A percentile compares a stretch with the other conserved stretches of the same genome.
phyloP scores from a whole-genome alignment of 2,329 filamentous ascomycete species.

The Leptographium galeiforme region DNA sequence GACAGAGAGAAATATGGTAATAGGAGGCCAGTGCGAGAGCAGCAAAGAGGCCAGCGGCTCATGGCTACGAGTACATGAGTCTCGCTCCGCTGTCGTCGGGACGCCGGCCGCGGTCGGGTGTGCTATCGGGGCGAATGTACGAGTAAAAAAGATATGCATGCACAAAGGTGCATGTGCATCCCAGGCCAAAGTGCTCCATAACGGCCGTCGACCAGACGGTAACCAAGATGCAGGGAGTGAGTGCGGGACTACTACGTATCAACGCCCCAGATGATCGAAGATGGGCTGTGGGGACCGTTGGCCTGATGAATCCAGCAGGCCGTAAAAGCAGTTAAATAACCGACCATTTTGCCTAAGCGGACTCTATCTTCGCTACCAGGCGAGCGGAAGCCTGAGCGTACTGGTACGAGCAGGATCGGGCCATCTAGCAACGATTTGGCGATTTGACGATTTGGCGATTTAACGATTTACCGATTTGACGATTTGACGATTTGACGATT shows the following conservation, averaged over 20 bases:
- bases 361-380: not conserved
- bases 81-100: no score
- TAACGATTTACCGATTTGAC: no score
- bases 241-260: not conserved
- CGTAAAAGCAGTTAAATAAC: not conserved
- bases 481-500: no score
- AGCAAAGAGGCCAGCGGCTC: not conserved
- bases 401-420: not conserved
- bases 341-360: not conserved
- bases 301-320: not conserved
- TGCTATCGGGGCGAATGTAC: no score
- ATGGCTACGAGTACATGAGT: no score
- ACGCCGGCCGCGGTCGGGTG: no score
- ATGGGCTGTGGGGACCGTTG: not conserved
- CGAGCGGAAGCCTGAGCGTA: not conserved
- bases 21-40: not conserved
- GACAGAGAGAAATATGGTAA: not conserved
- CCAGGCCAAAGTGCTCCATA: not conserved
- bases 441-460: no score
- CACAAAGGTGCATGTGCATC: not conserved
- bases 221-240: not conserved
- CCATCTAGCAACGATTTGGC: no score
- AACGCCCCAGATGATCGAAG: constrained; percentile 1
- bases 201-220: not conserved
- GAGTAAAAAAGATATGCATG: not conserved